These are phyloP conservation scores for Fusarium nelsonii DNA, from an alignment of 2,329 filamentous ascomycete species.

Conservation along the genomic window DNA sequence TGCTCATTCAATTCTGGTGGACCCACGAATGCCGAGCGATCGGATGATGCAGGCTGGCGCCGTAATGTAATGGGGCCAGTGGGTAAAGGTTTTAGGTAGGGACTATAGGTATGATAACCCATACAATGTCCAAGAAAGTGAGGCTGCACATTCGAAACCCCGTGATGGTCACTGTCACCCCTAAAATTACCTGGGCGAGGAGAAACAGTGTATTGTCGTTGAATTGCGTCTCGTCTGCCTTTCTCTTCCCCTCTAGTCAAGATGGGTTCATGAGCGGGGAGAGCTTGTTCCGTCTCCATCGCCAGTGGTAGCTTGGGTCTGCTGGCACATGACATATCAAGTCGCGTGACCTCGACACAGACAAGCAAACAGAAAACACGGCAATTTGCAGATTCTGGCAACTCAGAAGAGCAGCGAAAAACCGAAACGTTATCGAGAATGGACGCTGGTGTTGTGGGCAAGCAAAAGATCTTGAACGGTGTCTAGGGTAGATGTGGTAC, in stretches of 20 bases:
- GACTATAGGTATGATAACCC: neutral
- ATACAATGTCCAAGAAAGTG: neutral
- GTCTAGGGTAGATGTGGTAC: conserved; percentile 21
- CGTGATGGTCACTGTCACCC: neutral
- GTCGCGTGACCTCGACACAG: conserved; percentile 38
- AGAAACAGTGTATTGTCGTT: neutral
- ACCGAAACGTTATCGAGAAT: neutral
- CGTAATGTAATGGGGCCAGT: conserved; percentile 43
- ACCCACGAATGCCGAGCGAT: conserved; percentile 47
- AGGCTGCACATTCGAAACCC: neutral
- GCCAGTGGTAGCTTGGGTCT: conserved; percentile 25
- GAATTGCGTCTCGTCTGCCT: neutral
- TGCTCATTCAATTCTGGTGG: conserved; percentile 43
- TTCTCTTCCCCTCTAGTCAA: conserved; percentile 9
- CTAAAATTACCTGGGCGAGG: neutral
- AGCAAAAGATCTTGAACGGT: neutral
- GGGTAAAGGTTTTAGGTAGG: conserved; percentile 19
- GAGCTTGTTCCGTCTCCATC: conserved; percentile 33
- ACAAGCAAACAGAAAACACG: conserved; percentile 6
- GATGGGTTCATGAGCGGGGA: conserved; percentile 40
- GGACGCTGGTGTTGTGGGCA: neutral
- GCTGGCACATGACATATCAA: conserved; percentile 39
- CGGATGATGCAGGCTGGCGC: conserved; percentile 47
- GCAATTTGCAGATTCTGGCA: conserved; percentile 20
- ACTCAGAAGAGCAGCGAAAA: neutral